Percentiles rank a stretch among this genome's conserved stretches.
These are phyloP conservation scores for Xylaria nigripes DNA, from an alignment of 495 filamentous ascomycete genomes.

Conservation along the genomic window DNA sequence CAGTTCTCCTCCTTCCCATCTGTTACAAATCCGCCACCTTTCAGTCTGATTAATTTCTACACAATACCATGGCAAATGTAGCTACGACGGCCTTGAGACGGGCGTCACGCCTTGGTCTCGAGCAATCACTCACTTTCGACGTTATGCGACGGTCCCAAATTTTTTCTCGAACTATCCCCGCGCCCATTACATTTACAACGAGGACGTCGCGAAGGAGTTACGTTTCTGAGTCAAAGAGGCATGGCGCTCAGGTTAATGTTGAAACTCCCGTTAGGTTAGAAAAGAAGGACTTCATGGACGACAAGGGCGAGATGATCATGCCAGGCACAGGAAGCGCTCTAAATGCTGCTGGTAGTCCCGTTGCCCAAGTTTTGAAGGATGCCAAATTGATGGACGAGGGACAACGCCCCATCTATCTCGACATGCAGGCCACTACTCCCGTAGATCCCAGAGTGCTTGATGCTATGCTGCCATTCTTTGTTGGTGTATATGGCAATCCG, in stretches of 20 bases:
- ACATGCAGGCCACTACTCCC: constrained; percentile 98
- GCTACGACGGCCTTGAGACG: constrained; percentile 67
- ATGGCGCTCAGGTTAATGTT: constrained; percentile 71
- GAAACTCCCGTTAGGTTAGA: constrained; percentile 78
- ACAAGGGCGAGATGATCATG: constrained; percentile 59
- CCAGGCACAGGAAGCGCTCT: constrained; percentile 46
- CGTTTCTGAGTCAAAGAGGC: constrained; percentile 75
- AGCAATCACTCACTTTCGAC: constrained; percentile 40
- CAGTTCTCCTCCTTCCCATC: constrained; percentile 13
- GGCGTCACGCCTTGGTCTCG: constrained; percentile 61
- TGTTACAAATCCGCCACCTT: constrained; percentile 4
- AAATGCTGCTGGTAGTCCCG: constrained; percentile 60
- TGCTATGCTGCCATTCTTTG: constrained; percentile 91
- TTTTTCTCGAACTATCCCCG: constrained; percentile 33
- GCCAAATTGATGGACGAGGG: constrained; percentile 92
- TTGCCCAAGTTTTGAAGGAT: constrained; percentile 81
- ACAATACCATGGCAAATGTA: constrained; percentile 59
- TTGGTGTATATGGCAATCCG: constrained; percentile 91
- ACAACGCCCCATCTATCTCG: constrained; percentile 88
- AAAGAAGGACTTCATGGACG: constrained; percentile 64
- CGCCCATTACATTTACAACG: constrained; percentile 4
- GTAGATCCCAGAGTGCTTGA: constrained; percentile 90
- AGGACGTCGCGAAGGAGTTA: constrained; percentile 50
- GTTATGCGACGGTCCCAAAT: constrained; percentile 37
- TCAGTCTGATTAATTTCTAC: constrained; percentile 15